Evolutionary conservation across 768 basidiomycete species (phyloP).

Genomic region (Boletus bicolor): DNA sequence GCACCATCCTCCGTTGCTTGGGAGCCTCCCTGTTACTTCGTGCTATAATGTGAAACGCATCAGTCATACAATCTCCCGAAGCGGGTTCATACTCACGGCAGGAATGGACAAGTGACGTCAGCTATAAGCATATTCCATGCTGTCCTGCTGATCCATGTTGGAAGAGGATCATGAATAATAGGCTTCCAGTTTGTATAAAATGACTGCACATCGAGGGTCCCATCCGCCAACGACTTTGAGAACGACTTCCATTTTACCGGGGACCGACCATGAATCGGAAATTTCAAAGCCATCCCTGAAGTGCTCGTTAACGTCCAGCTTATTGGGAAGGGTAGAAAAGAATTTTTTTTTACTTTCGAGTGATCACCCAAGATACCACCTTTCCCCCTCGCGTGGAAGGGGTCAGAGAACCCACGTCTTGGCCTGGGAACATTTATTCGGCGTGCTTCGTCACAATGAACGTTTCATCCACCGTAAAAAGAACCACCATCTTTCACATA

Average conservation of each 20-base stretch:
- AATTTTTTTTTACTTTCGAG: background rate
- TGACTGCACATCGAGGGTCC: constrained; percentile 19
- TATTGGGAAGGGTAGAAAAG: background rate
- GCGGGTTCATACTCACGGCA: background rate
- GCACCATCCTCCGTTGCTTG: constrained; percentile 40
- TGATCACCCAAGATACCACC: background rate
- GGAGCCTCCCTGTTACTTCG: background rate
- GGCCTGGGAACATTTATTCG: background rate
- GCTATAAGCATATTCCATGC: constrained; percentile 18
- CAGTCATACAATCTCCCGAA: background rate
- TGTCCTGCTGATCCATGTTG: constrained; percentile 32
- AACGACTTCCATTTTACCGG: constrained; percentile 19
- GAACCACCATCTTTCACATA: constrained; percentile 10
- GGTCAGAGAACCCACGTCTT: constrained; percentile 17
- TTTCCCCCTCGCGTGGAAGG: constrained; percentile 13
- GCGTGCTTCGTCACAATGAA: background rate
- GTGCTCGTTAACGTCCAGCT: background rate
- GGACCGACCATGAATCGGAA: constrained; percentile 14
- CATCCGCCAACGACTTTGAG: constrained; percentile 14
- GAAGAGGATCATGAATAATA: constrained; percentile 30
- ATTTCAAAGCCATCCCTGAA: constrained; percentile 19
- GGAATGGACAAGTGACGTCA: constrained; percentile 23
- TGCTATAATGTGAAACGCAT: background rate
- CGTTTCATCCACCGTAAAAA: constrained; percentile 12
- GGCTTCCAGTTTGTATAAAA: constrained; percentile 34